Evolutionary conservation across 2,329 filamentous ascomycete species (phyloP).

Genomic region (Botrytis deweyae): DNA sequence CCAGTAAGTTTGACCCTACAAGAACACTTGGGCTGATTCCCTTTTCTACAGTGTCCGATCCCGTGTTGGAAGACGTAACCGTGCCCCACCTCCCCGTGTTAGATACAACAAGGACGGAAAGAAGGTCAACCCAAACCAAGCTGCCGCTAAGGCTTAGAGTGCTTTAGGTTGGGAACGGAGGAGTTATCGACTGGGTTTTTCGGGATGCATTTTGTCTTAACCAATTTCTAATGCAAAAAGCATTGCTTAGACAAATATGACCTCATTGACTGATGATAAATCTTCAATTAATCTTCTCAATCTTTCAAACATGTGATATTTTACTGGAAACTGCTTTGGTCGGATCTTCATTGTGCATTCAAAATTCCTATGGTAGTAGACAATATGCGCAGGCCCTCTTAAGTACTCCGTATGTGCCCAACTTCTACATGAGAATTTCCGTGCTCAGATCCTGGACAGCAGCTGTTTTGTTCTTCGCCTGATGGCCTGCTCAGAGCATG

Average conservation of each 20-base stretch:
- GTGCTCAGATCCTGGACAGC: not conserved
- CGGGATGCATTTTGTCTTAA: slow-evolving; percentile 20
- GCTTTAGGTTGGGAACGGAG: slow-evolving; percentile 18
- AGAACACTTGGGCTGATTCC: slow-evolving; percentile 43
- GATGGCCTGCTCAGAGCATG: not conserved
- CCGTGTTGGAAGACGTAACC: slow-evolving; percentile 95
- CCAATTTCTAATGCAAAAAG: slow-evolving; percentile 21
- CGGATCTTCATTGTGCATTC: not conserved
- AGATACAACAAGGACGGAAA: slow-evolving; percentile 99
- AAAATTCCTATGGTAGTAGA: not conserved
- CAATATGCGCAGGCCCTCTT: accelerated
- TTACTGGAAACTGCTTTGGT: not conserved
- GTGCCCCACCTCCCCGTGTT: slow-evolving; percentile 93
- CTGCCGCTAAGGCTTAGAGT: slow-evolving; percentile 39
- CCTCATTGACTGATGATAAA: slow-evolving; percentile 19
- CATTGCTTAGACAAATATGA: slow-evolving; percentile 23
- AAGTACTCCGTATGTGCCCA: not conserved
- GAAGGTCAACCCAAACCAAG: slow-evolving; percentile 72
- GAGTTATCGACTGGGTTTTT: slow-evolving; percentile 21
- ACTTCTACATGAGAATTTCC: not conserved
- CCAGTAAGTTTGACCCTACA: slow-evolving; percentile 42
- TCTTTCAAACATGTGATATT: not conserved
- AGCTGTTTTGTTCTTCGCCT: not conserved
- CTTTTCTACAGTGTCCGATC: slow-evolving; percentile 79
- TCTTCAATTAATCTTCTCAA: not conserved